Evolutionary conservation across 768 basidiomycete species (phyloP).

Genomic region (Tulasnella sp.): DNA sequence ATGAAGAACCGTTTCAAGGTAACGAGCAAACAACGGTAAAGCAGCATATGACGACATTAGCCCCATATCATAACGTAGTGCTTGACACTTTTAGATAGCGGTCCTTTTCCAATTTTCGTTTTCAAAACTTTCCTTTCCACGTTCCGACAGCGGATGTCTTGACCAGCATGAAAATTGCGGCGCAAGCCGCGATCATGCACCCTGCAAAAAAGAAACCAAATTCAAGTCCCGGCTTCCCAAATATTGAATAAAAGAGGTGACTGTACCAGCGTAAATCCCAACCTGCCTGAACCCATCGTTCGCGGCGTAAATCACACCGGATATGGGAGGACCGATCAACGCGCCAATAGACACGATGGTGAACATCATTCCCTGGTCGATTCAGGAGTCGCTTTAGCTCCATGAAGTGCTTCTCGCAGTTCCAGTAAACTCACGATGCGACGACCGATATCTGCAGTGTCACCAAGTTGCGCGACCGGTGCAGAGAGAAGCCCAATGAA

Average conservation of each 20-base stretch:
- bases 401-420: neutral
- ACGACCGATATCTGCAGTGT: conserved; percentile 22
- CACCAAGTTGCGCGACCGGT: conserved; percentile 28
- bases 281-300: neutral
- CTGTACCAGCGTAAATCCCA: conserved; percentile 29
- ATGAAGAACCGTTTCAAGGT: no score
- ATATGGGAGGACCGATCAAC: conserved; percentile 28
- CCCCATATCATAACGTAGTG: neutral
- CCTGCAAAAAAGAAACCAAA: no score
- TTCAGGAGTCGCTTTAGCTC: neutral
- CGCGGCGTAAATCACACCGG: conserved; percentile 25
- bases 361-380: conserved; percentile 22
- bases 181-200: neutral
- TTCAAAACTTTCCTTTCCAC: neutral
- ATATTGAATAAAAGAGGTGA: no score
- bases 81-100: neutral
- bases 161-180: neutral
- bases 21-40: no score
- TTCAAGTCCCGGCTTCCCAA: no score
- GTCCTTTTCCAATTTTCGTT: neutral
- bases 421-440: conserved; percentile 3
- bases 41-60: no score
- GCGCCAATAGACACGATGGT: conserved; percentile 22
- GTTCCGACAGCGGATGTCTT: conserved; percentile 6
- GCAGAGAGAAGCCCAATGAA: conserved; percentile 38